Evolutionary conservation across 371 early-diverging fungal genomes (phyloP).

Genomic region (Fennellomyces sp.): DNA sequence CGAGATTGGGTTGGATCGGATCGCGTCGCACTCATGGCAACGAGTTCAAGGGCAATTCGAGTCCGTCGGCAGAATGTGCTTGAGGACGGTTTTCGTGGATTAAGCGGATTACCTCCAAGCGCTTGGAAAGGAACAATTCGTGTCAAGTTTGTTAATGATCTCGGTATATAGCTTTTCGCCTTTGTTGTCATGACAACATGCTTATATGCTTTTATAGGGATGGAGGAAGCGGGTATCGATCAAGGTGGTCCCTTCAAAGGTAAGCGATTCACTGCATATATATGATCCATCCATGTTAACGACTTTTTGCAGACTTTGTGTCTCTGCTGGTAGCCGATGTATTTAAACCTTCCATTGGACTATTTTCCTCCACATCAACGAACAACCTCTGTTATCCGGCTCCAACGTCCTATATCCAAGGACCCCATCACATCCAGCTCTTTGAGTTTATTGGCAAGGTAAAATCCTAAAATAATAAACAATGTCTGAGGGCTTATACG

Average conservation of each 20-base stretch:
- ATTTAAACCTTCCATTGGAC: constrained; percentile 73
- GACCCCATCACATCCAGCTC: constrained; percentile 57
- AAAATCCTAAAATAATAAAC: not conserved
- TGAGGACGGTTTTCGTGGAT: constrained; percentile 77
- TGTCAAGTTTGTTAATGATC: constrained; percentile 67
- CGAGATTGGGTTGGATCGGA: constrained; percentile 73
- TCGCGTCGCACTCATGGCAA: constrained; percentile 23
- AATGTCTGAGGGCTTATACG: too few relatives aligned
- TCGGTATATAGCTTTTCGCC: too few relatives aligned
- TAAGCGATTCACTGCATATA: constrained; percentile 8
- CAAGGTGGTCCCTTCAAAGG: constrained; percentile 93
- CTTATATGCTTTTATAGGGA: constrained; percentile 41
- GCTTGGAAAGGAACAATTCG: constrained; percentile 76
- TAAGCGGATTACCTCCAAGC: constrained; percentile 53
- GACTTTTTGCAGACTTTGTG: constrained; percentile 76
- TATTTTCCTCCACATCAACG: constrained; percentile 71
- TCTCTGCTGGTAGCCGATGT: constrained; percentile 75
- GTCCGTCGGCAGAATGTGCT: constrained; percentile 77
- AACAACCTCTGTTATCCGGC: constrained; percentile 74
- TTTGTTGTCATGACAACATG: too few relatives aligned
- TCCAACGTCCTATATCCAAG: constrained; percentile 50
- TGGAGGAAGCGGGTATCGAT: constrained; percentile 89
- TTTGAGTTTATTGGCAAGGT: constrained; percentile 83
- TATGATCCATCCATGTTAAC: constrained; percentile 30
- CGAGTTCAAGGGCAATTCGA: constrained; percentile 43